A percentile compares a stretch with the other conserved stretches of the same genome.
Conservation (phyloP, 108 stramenopile species). For the Fragilaria crotonensis region DNA sequence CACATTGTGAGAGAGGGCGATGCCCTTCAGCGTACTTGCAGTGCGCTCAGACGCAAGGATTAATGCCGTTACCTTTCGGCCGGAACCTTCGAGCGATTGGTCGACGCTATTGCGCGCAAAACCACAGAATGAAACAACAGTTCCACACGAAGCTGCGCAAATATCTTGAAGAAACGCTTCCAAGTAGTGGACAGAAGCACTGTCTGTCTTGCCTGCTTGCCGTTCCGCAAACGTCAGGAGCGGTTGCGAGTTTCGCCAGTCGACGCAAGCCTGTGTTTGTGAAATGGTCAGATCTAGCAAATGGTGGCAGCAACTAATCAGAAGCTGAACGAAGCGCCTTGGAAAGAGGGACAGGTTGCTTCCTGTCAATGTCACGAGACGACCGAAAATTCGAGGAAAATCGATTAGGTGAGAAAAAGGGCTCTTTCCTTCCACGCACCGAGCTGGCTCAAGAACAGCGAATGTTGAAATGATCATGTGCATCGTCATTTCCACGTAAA, state of each 20-base stretch:
- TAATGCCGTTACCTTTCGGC: not conserved
- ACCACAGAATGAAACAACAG: constrained; percentile 1
- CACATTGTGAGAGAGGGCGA: constrained; percentile 2
- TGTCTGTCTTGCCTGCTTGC: constrained; percentile 1
- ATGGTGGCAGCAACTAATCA: not conserved
- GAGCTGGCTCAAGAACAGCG: not conserved
- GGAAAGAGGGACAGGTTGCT: not conserved
- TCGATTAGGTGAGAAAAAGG: not conserved
- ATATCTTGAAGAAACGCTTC: not conserved
- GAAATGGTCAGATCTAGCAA: not conserved
- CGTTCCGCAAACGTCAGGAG: not conserved
- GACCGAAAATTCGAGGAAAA: not conserved
- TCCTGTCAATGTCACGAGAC: not conserved
- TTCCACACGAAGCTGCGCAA: not conserved
- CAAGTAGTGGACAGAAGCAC: not conserved
- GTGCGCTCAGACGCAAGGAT: not conserved
- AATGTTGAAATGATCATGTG: constrained; percentile 3
- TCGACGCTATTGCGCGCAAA: not conserved
- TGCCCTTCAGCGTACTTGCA: not conserved
- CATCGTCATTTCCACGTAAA: not conserved
- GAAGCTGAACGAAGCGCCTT: not conserved
- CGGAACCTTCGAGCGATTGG: not conserved
- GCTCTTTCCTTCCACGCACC: not conserved
- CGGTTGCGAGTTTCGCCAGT: constrained; percentile 9
- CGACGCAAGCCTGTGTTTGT: not conserved